Percentiles rank a stretch among this genome's conserved stretches.
These are phyloP conservation scores for Arabis hirsuta DNA, from an alignment of 345 rosid species.

Conservation along the genomic window DNA sequence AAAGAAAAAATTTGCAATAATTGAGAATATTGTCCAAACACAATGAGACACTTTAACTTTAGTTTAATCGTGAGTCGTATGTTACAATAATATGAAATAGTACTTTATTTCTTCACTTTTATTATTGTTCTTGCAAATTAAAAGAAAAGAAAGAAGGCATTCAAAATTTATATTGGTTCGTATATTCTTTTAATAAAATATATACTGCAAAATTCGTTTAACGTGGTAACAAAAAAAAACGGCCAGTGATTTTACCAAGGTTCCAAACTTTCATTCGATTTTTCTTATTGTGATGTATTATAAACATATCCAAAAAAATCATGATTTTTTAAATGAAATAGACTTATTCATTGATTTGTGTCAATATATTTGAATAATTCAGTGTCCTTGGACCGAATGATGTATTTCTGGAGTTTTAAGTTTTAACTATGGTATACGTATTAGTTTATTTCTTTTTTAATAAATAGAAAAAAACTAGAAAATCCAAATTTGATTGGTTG, in stretches of 20 bases:
- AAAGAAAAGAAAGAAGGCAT: not conserved
- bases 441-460: no score
- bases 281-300: not conserved
- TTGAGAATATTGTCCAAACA: conserved; percentile 42
- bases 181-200: not conserved
- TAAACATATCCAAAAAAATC: no score
- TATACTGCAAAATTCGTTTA: not conserved
- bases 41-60: conserved; percentile 40
- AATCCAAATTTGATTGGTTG: no score
- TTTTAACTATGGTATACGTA: no score
- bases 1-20: conserved; percentile 30
- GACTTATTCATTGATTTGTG: no score
- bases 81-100: not conserved
- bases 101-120: conserved; percentile 1
- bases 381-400: no score
- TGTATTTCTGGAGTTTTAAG: no score
- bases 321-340: no score
- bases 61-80: conserved; percentile 11
- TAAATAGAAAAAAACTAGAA: no score
- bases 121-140: conserved; percentile 6
- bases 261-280: not conserved
- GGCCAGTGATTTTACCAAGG: not conserved
- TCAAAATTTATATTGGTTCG: not conserved
- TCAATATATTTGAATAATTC: no score
- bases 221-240: not conserved